Conservation (phyloP, 257 asterid species). For the Cordia subcordata region DNA sequence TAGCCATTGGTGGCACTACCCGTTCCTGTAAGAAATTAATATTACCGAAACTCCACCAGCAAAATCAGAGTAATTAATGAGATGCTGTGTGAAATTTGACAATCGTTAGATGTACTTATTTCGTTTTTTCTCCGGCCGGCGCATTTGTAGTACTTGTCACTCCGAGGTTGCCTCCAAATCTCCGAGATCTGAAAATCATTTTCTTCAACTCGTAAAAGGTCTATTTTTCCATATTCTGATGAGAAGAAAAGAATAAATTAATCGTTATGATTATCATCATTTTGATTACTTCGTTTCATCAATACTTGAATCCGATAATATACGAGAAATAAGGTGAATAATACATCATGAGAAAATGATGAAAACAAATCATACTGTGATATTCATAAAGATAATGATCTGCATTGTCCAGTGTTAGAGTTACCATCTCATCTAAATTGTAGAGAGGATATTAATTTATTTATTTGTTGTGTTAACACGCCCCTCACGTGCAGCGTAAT, state of each 20-base stretch:
- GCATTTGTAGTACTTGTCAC: slow-evolving; percentile 25
- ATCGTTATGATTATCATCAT: not conserved
- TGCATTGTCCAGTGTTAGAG: too few relatives aligned
- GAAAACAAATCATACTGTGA: not conserved
- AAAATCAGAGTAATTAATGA: not conserved
- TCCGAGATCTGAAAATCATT: slow-evolving; percentile 11
- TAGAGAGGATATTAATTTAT: too few relatives aligned
- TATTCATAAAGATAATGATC: too few relatives aligned
- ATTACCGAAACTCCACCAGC: not conserved
- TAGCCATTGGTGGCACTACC: slow-evolving; percentile 26
- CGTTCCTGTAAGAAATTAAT: slow-evolving; percentile 11
- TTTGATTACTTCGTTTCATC: too few relatives aligned
- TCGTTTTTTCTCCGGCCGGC: slow-evolving; percentile 15
- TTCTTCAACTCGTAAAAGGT: not conserved
- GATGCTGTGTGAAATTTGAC: not conserved
- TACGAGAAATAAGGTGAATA: not conserved
- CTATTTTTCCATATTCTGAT: too few relatives aligned
- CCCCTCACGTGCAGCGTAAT: too few relatives aligned
- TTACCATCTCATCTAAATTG: too few relatives aligned
- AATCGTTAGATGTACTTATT: slow-evolving; percentile 8
- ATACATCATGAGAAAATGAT: not conserved
- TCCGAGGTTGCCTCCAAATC: slow-evolving; percentile 25
- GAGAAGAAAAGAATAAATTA: too few relatives aligned
- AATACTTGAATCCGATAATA: too few relatives aligned
- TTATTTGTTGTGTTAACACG: too few relatives aligned